A percentile compares a stretch with the other conserved stretches of the same genome.
phyloP scores from a whole-genome alignment of 2,329 filamentous ascomycete species.

The Neonectria magnoliae region DNA sequence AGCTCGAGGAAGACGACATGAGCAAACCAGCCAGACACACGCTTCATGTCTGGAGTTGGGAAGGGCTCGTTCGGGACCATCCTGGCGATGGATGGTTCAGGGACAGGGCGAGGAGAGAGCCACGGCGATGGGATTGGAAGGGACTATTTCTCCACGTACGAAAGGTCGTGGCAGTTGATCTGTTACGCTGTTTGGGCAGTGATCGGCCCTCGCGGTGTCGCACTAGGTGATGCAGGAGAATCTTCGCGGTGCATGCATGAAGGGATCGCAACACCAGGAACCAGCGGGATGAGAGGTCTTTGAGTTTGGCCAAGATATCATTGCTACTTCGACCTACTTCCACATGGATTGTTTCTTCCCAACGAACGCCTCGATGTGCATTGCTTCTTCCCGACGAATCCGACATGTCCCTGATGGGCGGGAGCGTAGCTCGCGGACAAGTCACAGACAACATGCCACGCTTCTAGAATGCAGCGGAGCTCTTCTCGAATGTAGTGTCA shows the following conservation, averaged over 20 bases:
- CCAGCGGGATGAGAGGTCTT: background rate
- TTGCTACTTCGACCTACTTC: background rate
- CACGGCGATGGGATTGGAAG: background rate
- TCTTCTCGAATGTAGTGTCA: background rate
- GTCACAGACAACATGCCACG: background rate
- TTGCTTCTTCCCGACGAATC: background rate
- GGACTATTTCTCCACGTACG: background rate
- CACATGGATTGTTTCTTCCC: background rate
- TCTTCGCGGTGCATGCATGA: background rate
- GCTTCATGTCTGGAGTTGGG: background rate
- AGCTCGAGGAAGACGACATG: no score
- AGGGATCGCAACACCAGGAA: background rate
- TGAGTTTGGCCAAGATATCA: no score
- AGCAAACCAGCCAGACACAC: background rate
- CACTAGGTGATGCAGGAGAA: constrained; percentile 8
- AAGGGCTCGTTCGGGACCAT: background rate
- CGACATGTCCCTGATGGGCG: background rate
- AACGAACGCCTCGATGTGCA: background rate
- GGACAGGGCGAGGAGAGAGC: background rate
- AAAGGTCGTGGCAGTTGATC: background rate
- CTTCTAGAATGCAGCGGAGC: no score
- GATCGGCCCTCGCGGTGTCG: constrained; percentile 16
- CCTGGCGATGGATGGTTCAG: background rate
- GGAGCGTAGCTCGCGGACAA: background rate
- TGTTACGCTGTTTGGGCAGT: constrained; percentile 16